phyloP scores from a whole-genome alignment of 192 early-diverging fungal genomes.

The Coemansia sp. region DNA sequence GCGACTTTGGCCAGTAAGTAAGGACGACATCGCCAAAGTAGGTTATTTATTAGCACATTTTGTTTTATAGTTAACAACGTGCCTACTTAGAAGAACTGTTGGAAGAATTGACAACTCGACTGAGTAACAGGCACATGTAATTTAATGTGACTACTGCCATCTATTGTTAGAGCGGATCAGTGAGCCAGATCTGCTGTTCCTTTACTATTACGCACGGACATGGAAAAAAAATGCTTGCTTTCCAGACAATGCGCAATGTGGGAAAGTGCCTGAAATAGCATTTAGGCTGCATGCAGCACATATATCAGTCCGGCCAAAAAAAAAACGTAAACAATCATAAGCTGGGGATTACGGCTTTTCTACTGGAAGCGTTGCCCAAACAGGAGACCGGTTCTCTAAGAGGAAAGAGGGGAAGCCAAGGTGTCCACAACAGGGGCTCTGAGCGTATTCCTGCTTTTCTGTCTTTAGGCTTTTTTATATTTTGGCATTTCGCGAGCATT shows the following conservation, averaged over 20 bases:
- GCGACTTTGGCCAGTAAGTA: constrained; percentile 18
- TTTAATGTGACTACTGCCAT: neutral
- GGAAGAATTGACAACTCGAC: neutral
- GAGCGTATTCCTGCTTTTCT: neutral
- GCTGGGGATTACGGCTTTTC: constrained; percentile 2
- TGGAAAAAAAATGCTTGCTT: neutral
- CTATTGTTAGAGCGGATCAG: neutral
- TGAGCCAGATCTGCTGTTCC: neutral
- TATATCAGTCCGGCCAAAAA: neutral
- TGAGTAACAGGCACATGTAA: neutral
- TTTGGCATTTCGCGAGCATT: neutral
- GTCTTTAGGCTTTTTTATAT: neutral
- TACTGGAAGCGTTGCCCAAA: constrained; percentile 10
- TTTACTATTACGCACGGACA: neutral
- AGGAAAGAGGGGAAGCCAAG: neutral
- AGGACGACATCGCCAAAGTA: neutral
- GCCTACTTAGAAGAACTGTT: neutral
- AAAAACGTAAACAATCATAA: neutral
- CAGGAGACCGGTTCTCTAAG: neutral
- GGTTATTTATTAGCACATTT: neutral
- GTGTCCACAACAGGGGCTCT: neutral
- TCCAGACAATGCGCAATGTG: neutral
- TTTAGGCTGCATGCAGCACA: constrained; percentile 1
- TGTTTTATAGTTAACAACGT: neutral
- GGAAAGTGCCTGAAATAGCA: constrained; percentile 6